phyloP scores from a whole-genome alignment of 768 basidiomycete species.

The Pleurotus pulmonarius region DNA sequence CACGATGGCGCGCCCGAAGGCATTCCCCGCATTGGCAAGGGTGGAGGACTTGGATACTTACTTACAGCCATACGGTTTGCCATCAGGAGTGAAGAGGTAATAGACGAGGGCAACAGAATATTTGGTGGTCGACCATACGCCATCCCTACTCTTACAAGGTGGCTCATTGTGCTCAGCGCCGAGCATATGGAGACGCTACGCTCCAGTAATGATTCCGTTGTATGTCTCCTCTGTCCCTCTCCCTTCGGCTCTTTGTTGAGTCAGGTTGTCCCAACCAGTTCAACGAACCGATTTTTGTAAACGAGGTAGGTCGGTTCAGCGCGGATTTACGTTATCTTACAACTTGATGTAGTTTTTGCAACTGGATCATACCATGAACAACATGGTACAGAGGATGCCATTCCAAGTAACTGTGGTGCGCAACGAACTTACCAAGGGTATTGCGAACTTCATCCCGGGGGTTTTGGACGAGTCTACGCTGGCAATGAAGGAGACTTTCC shows the following conservation, averaged over 20 bases:
- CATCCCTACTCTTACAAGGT: conserved; percentile 14
- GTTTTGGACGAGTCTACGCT: conserved; percentile 4
- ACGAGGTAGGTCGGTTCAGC: background rate
- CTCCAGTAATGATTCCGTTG: conserved; percentile 13
- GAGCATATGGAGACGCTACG: conserved; percentile 13
- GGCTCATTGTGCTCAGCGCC: conserved; percentile 12
- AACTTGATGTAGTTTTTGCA: background rate
- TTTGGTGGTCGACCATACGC: conserved; percentile 14
- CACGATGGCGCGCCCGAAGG: background rate
- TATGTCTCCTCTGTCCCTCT: background rate
- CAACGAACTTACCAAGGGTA: conserved; percentile 7
- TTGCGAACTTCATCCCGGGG: conserved; percentile 4
- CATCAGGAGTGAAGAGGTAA: conserved; percentile 7
- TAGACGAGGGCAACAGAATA: conserved; percentile 12
- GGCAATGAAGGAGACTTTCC: conserved; percentile 4
- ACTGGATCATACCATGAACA: conserved; percentile 3
- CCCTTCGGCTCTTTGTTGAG: background rate
- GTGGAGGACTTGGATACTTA: conserved; percentile 14
- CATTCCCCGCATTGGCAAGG: conserved; percentile 12
- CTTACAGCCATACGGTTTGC: conserved; percentile 12
- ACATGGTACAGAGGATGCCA: background rate
- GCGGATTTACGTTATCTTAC: background rate
- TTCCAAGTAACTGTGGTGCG: background rate
- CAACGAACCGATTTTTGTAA: background rate
- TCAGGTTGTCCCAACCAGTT: background rate